Base-by-base conservation (phyloP, 495 filamentous ascomycete species). In the Podospora australis region DNA sequence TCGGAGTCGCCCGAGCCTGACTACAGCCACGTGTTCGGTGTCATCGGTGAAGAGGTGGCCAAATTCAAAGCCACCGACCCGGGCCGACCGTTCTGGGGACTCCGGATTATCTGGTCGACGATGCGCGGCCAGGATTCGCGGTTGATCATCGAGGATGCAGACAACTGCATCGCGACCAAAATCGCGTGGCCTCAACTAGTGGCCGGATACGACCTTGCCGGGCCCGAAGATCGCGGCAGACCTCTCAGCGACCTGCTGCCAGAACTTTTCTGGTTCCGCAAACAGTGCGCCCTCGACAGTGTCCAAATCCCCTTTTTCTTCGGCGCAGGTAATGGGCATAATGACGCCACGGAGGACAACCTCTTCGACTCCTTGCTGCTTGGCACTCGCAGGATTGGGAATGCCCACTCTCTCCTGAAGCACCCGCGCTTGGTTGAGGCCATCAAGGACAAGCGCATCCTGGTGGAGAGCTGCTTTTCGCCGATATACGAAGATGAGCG, bases 281-380 rank as follows among this genome's bases (percentile, higher is more conserved):
- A 91, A 58, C 77, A 79, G 43, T 96, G 90, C 60, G 76, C 77
- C 9, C 78, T 86, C 57, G 82, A 88, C 60, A 81, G 75, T 6
- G 75, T 95, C 23, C 79, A 92, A 19, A 83, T 98, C n/a, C 92
- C 92, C 2, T 94, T 95, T 68, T 92, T 91, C 71, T 90, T 98
- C 65, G 90, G 95, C 57, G 92, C 90, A 2, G 87, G 87, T 13
- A 83, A 29, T 14, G 34, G 8, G 7, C 17, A 90, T 53, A 89
- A 87, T 11, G 82, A 79, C 55, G 71, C 69, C 19, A 80, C 83
- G 0, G 89, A 96, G 50, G 72, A 87, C 52, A 95, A 96, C 57
- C 77, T 96, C 2, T 95, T 90, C 64, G 90, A 96, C 63, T 89
- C 88, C 0, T 74, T 97, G 7, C 71, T 96, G 1, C 78, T 97